These are phyloP conservation scores for Lentinula edodes DNA, from an alignment of 768 basidiomycete species.

Conservation along the genomic window DNA sequence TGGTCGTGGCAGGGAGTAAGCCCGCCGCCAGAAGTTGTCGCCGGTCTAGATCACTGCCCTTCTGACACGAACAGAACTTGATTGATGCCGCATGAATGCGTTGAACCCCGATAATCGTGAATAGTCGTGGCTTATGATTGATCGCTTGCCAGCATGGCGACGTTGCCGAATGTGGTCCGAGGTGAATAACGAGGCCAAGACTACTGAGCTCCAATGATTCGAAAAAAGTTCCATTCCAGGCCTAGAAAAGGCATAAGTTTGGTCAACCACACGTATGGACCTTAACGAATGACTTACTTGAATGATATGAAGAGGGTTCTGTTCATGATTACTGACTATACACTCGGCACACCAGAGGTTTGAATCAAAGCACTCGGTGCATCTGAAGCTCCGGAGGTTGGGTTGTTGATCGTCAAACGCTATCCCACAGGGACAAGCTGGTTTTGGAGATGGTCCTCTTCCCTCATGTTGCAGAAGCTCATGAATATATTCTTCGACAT, in stretches of 20 bases:
- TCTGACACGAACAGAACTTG: constrained; percentile 10
- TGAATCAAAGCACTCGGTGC: too few relatives aligned
- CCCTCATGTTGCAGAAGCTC: background rate
- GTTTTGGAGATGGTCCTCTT: background rate
- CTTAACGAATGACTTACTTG: background rate
- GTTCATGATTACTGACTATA: background rate
- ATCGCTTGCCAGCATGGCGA: background rate
- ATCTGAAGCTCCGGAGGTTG: background rate
- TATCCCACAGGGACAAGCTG: background rate
- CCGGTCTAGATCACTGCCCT: background rate
- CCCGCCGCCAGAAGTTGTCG: constrained; percentile 5
- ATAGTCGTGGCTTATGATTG: background rate
- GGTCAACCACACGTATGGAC: too few relatives aligned
- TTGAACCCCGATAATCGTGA: constrained; percentile 5
- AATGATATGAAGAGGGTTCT: background rate
- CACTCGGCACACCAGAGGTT: background rate
- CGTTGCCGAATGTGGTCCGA: background rate
- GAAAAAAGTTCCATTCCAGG: background rate
- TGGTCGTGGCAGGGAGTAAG: constrained; percentile 11
- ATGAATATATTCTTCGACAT: background rate
- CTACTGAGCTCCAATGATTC: background rate
- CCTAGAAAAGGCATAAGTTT: too few relatives aligned
- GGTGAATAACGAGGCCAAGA: background rate
- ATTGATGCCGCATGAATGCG: constrained; percentile 8
- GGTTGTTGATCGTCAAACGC: background rate